Evolutionary conservation across 2,329 filamentous ascomycete genomes (phyloP).

Genomic region (Lasiodiplodia sp.): DNA sequence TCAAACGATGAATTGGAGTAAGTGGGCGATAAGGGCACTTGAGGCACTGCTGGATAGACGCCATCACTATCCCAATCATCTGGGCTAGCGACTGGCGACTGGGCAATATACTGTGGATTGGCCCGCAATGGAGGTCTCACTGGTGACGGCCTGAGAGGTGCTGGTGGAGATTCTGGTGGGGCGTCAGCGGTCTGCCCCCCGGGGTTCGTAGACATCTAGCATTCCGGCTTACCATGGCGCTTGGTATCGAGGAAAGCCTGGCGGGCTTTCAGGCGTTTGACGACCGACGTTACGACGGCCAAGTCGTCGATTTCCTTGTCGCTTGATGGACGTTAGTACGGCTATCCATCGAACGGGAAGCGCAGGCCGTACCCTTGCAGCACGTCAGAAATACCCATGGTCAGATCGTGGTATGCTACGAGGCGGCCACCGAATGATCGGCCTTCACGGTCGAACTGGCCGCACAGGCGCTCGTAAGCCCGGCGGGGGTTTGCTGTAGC

Average conservation of each 20-base stretch:
- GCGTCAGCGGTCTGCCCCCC: background rate
- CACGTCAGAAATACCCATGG: constrained; percentile 8
- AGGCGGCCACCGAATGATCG: constrained; percentile 18
- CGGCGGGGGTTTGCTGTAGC: constrained; percentile 14
- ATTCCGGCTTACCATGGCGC: background rate
- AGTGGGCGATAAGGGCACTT: constrained; percentile 46
- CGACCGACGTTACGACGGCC: background rate
- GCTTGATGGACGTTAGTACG: constrained; percentile 3
- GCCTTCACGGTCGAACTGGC: constrained; percentile 14
- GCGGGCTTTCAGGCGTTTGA: constrained; percentile 21
- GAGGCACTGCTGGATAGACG: constrained; percentile 29
- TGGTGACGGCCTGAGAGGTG: background rate
- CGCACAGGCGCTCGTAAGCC: constrained; percentile 14
- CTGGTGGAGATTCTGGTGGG: background rate
- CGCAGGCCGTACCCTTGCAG: constrained; percentile 21
- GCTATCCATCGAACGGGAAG: background rate
- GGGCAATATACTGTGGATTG: background rate
- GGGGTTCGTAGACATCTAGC: background rate
- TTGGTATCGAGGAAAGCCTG: constrained; percentile 7
- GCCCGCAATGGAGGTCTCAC: constrained; percentile 11
- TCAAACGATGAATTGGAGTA: constrained; percentile 53
- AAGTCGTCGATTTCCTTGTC: constrained; percentile 18
- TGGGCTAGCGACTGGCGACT: constrained; percentile 6
- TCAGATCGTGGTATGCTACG: constrained; percentile 26
- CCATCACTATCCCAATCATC: constrained; percentile 28